Evolutionary conservation across 345 rosid genomes (phyloP), one percentile per base, ranked within the genome.

Genomic region (Aquilaria sinensis): DNA sequence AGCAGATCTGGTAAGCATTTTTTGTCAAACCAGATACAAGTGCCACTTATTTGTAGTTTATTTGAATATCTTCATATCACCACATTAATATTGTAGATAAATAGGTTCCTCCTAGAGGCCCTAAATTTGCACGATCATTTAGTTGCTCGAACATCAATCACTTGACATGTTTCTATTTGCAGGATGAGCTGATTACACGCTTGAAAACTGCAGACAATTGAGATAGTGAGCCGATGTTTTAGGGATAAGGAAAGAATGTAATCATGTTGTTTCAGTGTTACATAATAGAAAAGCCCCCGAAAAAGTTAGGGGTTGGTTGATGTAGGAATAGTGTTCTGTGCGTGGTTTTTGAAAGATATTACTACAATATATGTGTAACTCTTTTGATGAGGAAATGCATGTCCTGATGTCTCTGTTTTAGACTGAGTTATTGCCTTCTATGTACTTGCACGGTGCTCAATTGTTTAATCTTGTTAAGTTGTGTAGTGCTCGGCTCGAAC

Each of bases 161-260:
- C 23, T 23, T 23, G 23, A 54, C 45, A 51, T 61, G 49, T 12
- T 58, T 3, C 53, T 47, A 37, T 67, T 29, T 81, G 79, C 92
- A 93, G 98, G 97, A 90, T 61, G 98, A 87, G 74, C 82, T 93
- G 79, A 80, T 93, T 41, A 78, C 82, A 1, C 89, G 96, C 65
- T 69, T 93, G 80, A 93, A 78, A 74, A 69, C 71, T 66, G 75
- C 60, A 30, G 85, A 56, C 67, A 76, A 81, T 48, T 75, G 72
- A 31, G 62, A 60, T 43, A 31, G 46, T 14, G 10, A 41, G 47
- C 58, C 37, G 48, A 60, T 6, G 30, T 47, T 32, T 65, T 55
- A 8, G 58, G 51, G 69, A 50, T 41, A 47, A 37, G 57, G 56
- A 53, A 43, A 45, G 57, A 67, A 57, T 66, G 51, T 51, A 63